Percentiles rank a stretch among this genome's conserved stretches.
phyloP scores from a whole-genome alignment of 2,329 filamentous ascomycete species.

The Harringtonia lauricola region DNA sequence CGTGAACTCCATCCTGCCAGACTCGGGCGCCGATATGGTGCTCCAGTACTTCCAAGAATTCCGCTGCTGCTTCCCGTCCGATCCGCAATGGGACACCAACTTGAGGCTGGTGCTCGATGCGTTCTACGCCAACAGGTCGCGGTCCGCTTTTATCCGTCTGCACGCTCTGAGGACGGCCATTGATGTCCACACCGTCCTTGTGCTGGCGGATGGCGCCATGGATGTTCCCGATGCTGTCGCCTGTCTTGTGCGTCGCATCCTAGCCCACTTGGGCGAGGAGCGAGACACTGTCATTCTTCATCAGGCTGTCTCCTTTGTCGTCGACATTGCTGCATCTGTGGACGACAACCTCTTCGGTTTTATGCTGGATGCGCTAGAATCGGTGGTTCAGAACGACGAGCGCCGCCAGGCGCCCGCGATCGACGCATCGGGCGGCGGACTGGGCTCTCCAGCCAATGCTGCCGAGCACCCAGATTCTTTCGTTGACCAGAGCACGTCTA shows the following conservation, averaged over 20 bases:
- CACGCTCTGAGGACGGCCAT: conserved; percentile 50
- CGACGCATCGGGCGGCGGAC: neutral
- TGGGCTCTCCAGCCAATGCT: conserved; percentile 17
- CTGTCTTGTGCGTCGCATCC: conserved; percentile 48
- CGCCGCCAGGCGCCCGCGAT: conserved; percentile 25
- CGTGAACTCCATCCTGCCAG: conserved; percentile 50
- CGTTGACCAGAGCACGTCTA: conserved; percentile 45
- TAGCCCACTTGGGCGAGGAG: conserved; percentile 51
- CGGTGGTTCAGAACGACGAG: conserved; percentile 38
- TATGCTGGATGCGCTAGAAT: conserved; percentile 40
- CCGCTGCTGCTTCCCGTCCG: conserved; percentile 60
- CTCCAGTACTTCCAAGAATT: conserved; percentile 59
- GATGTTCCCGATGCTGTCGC: conserved; percentile 47
- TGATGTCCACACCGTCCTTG: conserved; percentile 47
- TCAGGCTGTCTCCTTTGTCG: conserved; percentile 52
- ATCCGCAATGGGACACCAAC: conserved; percentile 56
- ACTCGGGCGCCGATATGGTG: conserved; percentile 52
- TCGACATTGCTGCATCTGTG: conserved; percentile 51
- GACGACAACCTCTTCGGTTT: conserved; percentile 47
- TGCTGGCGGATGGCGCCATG: conserved; percentile 32
- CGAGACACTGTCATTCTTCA: conserved; percentile 54
- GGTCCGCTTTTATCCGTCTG: conserved; percentile 51
- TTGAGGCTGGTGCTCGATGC: conserved; percentile 46
- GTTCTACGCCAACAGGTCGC: conserved; percentile 51
- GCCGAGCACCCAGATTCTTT: conserved; percentile 16